Conservation (phyloP, 768 basidiomycete species). For the Boletus vermiculosoides region DNA sequence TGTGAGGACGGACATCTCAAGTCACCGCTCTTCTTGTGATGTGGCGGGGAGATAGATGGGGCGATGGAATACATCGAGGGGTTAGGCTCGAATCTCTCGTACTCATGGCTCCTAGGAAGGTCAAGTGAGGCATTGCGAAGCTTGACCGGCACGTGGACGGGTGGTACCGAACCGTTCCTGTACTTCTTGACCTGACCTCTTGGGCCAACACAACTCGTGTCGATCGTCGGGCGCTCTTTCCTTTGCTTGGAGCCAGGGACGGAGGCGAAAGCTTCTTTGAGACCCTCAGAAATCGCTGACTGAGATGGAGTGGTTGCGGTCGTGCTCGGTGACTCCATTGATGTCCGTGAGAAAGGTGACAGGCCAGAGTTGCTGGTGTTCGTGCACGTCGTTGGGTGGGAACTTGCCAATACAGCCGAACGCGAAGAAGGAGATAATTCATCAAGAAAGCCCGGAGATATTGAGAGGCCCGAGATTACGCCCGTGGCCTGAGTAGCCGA, state of each 20-base stretch:
- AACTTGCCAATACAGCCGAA: slow-evolving; percentile 22
- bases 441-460: slow-evolving; percentile 19
- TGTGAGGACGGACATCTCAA: slow-evolving; percentile 23
- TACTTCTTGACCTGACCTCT: slow-evolving; percentile 32
- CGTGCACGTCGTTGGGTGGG: slow-evolving; percentile 26
- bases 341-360: slow-evolving; percentile 31
- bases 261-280: slow-evolving; percentile 11
- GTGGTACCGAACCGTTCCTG: slow-evolving; percentile 33
- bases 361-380: slow-evolving; percentile 24
- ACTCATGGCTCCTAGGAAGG: slow-evolving; percentile 26
- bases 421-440: slow-evolving; percentile 22
- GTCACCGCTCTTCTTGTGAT: slow-evolving; percentile 23
- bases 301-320: slow-evolving; percentile 28
- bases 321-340: slow-evolving; percentile 28
- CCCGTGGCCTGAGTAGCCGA: slow-evolving; percentile 22
- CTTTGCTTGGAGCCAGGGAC: slow-evolving; percentile 21
- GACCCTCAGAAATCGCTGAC: slow-evolving; percentile 21
- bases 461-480: slow-evolving; percentile 10
- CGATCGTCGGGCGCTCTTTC: slow-evolving; percentile 33
- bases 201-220: slow-evolving; percentile 33
- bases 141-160: slow-evolving; percentile 29
- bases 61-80: slow-evolving; percentile 33
- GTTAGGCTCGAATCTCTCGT: slow-evolving; percentile 26
- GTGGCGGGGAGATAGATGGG: slow-evolving; percentile 27
- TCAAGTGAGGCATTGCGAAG: slow-evolving; percentile 32